These are phyloP conservation scores for Petasospora rhodanensis DNA, from an alignment of 1,139 yeast genomes.

Conservation along the genomic window DNA sequence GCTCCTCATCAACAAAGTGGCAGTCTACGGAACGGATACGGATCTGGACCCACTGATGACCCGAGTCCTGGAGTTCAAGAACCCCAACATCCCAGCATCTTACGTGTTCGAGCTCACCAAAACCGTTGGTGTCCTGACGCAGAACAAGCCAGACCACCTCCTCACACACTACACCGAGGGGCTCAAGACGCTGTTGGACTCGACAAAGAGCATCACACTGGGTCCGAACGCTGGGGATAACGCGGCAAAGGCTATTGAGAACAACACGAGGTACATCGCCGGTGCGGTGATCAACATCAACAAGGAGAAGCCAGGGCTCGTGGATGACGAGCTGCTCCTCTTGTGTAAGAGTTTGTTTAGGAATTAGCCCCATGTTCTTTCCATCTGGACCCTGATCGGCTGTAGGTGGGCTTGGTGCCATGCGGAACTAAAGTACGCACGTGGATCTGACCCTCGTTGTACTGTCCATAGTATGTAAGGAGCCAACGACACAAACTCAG, in stretches of 20 bases:
- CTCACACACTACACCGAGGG: conserved; percentile 9
- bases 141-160: conserved; percentile 13
- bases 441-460: too few relatives aligned
- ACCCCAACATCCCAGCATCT: conserved; percentile 10
- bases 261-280: conserved; percentile 18
- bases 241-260: conserved; percentile 19
- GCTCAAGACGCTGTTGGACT: conserved; percentile 9
- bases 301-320: background rate
- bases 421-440: too few relatives aligned
- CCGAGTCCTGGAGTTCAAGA: conserved; percentile 13
- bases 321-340: conserved; percentile 1
- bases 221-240: conserved; percentile 7
- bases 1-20: conserved; percentile 19
- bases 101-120: conserved; percentile 24
- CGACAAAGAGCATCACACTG: conserved; percentile 6
- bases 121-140: conserved; percentile 22
- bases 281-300: conserved; percentile 14
- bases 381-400: too few relatives aligned
- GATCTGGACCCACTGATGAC: conserved; percentile 9
- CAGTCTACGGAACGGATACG: conserved; percentile 13
- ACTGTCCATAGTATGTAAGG: too few relatives aligned
- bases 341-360: conserved; percentile 3
- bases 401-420: too few relatives aligned
- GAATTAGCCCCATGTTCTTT: too few relatives aligned
- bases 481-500: too few relatives aligned